A percentile compares a stretch with the other conserved stretches of the same genome.
Evolutionary conservation across 2,329 filamentous ascomycete genomes (phyloP).

Genomic region (Botryotinia convoluta): DNA sequence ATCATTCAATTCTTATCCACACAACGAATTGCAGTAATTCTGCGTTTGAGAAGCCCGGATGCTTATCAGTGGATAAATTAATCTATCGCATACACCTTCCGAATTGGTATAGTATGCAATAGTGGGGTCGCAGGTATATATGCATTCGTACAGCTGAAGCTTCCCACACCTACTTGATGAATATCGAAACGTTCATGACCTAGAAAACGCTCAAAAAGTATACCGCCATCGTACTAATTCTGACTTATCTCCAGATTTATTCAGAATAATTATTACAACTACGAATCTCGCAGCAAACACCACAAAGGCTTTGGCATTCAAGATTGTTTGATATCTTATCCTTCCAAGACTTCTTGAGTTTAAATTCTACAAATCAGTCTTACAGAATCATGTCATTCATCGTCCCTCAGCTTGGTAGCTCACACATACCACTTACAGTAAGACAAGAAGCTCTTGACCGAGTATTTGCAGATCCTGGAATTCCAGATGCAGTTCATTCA

Average conservation of each 20-base stretch:
- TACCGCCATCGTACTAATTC: neutral
- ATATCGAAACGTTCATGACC: neutral
- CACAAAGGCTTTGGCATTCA: neutral
- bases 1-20: neutral
- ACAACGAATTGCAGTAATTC: too few species aligned
- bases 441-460: slow-evolving; percentile 14
- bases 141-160: neutral
- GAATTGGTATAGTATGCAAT: neutral
- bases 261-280: neutral
- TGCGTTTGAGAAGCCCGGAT: neutral
- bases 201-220: neutral
- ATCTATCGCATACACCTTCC: slow-evolving; percentile 5
- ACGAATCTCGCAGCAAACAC: neutral
- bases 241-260: neutral
- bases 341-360: too few species aligned
- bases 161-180: neutral
- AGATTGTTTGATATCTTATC: neutral
- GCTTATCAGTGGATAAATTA: neutral
- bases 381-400: slow-evolving; percentile 4
- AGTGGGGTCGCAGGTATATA: neutral
- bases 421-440: neutral
- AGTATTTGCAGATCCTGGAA: slow-evolving; percentile 10
- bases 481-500: neutral
- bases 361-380: neutral
- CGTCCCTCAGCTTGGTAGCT: neutral